Base-by-base conservation (phyloP, 768 basidiomycete species). In the Amanita muscaria region DNA sequence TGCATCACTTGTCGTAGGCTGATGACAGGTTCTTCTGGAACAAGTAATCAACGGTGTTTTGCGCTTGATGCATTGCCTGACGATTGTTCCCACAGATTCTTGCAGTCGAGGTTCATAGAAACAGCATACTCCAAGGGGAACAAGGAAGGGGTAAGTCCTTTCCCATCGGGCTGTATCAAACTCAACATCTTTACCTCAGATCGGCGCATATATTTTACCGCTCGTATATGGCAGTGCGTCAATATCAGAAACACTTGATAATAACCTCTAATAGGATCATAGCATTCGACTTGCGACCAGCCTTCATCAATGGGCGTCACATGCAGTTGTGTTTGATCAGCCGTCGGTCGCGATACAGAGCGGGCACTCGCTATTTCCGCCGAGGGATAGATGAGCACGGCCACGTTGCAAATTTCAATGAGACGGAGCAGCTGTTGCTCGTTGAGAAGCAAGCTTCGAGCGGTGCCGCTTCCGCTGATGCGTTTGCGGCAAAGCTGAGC, bases 1-100 rank as follows among this genome's bases (percentile, higher is more conserved):
- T 12, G 7, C 27, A 29, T 29, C 27, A 12, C 27, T 29, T 29
- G 12, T n/a, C n/a, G n/a, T 54, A 93, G 83, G 84, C 83, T 30
- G 96, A 99, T 52, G 91, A 96, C 57, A 76, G 93, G 50, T 99
- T 99, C 66, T 98, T 98, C 65, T 99, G 94, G 94, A 99, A 99
- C 64, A 87, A 79, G 77, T 86, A 47, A 37, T 63, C 58, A 12
- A n/a, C 12, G 44, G 53, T 57, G 85, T 47, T 79, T 82, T 49
- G 64, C 70, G 11, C 27, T 29, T 72, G 74, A 51, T 64, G 90
- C 49, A 82, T 84, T 46, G 78, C 68, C 10, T 49, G 43, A 38
- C 78, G 58, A 30, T 70, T 18, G 11, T 9, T 60, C 39, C 40
- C 49, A 29, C 51, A 71, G 67, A 51, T 68, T 62, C 47, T 47